Evolutionary conservation across 2,329 filamentous ascomycete genomes (phyloP), one percentile per base, ranked within the genome.

Genomic region (Aspergillus alliaceus): DNA sequence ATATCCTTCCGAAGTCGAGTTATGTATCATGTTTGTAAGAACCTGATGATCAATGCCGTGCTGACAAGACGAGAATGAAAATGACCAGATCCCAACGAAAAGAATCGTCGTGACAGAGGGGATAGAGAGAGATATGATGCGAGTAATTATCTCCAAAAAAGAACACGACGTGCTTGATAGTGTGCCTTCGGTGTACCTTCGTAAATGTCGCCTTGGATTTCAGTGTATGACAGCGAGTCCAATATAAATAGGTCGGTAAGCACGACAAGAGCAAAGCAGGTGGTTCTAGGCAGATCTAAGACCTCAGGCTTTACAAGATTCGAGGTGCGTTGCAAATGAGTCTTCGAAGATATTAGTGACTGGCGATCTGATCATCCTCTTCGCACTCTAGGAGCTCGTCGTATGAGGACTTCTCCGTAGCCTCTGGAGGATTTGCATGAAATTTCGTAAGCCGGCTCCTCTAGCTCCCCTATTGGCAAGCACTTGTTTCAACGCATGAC

Each of bases 401-500:
- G 20, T 18, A 18, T 32, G 27, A 32, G 29, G 29, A 27, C 44
- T 32, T 20, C 44, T 32, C 9, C 22, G 44, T 32, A 48, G 44
- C 44, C 29, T 31, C 32, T n/a, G 8, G 5, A 48, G 4, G 18
- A 14, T 22, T 9, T 27, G 18, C 44, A 48, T 48, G 29, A 1
- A 48, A 48, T 32, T 20, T 22, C 18, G 27, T 20, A 20, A 22
- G 27, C n/a, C 27, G 27, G 22, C 49, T 39, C 55, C 49, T 39
- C 55, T 49, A 22, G 44, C 44, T 53, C 29, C 49, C 40, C 42
- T 49, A 27, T 53, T 22, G 7, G 20, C n/a, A 15, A 32, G 8
- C 24, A 31, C n/a, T 44, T 24, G 27, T 20, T 53, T 53, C 40
- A 53, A 35, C 25, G 20, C 55, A 57, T 57, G 18, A 35, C 47